phyloP scores from a whole-genome alignment of 768 basidiomycete genomes.

The Lactarius sanguifluus region DNA sequence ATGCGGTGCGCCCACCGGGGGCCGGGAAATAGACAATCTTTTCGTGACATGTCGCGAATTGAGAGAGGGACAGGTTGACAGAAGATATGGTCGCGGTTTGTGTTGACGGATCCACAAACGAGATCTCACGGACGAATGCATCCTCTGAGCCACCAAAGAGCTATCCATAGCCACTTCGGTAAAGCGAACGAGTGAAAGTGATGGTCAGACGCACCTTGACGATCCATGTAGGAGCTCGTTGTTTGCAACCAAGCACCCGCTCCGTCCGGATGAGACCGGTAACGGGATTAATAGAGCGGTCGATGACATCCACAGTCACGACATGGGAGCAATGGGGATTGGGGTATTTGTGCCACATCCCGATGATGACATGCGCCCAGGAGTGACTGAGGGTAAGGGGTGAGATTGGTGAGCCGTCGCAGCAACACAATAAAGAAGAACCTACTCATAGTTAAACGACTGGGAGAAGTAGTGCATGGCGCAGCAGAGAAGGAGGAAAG shows the following conservation, averaged over 20 bases:
- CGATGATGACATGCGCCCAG: slow-evolving; percentile 88
- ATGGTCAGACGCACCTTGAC: slow-evolving; percentile 64
- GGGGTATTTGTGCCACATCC: slow-evolving; percentile 96
- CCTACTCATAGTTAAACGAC: slow-evolving; percentile 80
- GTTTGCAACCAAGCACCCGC: slow-evolving; percentile 86
- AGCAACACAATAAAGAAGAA: slow-evolving; percentile 29
- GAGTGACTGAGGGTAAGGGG: slow-evolving; percentile 58
- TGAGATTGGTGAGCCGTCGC: slow-evolving; percentile 23
- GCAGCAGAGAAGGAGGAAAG: slow-evolving; percentile 2
- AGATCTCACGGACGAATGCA: slow-evolving; percentile 92
- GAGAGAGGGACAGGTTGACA: slow-evolving; percentile 91
- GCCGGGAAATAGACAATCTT: slow-evolving; percentile 82
- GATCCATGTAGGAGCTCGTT: slow-evolving; percentile 89
- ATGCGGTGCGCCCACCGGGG: slow-evolving; percentile 62
- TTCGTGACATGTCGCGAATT: slow-evolving; percentile 91
- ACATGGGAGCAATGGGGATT: slow-evolving; percentile 91
- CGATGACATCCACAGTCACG: slow-evolving; percentile 81
- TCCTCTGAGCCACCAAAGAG: slow-evolving; percentile 91
- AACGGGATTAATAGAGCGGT: slow-evolving; percentile 76
- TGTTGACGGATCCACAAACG: slow-evolving; percentile 83
- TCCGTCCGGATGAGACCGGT: slow-evolving; percentile 93
- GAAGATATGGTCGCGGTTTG: slow-evolving; percentile 84
- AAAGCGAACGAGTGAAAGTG: slow-evolving; percentile 3
- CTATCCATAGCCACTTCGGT: slow-evolving; percentile 40
- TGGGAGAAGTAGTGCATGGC: slow-evolving; percentile 87